Evolutionary conservation across 208 protist genomes (phyloP).

Genomic region (Trichomonas tenax): DNA sequence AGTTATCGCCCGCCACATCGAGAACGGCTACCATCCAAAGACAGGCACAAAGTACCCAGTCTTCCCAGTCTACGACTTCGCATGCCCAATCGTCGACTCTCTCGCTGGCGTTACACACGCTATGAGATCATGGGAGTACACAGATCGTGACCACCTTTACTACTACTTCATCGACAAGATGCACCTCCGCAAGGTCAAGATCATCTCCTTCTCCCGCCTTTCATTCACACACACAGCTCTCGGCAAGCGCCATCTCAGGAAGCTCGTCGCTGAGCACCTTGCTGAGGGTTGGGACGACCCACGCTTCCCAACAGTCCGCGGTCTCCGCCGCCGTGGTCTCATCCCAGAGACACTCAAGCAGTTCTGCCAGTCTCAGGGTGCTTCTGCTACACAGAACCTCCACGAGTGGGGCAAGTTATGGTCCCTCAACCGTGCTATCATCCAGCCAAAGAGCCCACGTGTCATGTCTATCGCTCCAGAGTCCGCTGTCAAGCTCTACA

Average conservation of each 20-base stretch:
- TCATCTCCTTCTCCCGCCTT: conserved; percentile 86
- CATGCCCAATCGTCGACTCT: conserved; percentile 91
- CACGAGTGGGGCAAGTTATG: conserved; percentile 96
- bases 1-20: conserved; percentile 76
- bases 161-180: conserved; percentile 74
- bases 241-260: conserved; percentile 92
- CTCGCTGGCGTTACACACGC: conserved; percentile 94
- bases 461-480: neutral
- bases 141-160: conserved; percentile 68
- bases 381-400: conserved; percentile 74
- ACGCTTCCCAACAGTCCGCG: conserved; percentile 86
- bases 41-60: conserved; percentile 35
- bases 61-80: conserved; percentile 97
- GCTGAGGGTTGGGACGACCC: conserved; percentile 95
- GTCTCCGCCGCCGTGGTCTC: conserved; percentile 73
- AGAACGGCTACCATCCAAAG: conserved; percentile 52
- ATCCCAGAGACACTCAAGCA: conserved; percentile 74
- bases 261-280: conserved; percentile 77
- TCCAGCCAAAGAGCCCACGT: conserved; percentile 82
- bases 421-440: conserved; percentile 84
- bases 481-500: neutral
- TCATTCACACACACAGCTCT: conserved; percentile 93
- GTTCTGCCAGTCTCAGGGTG: conserved; percentile 86
- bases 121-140: conserved; percentile 89
- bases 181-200: conserved; percentile 33